Evolutionary conservation across 768 basidiomycete genomes (phyloP).

Genomic region (Amanita muscaria): DNA sequence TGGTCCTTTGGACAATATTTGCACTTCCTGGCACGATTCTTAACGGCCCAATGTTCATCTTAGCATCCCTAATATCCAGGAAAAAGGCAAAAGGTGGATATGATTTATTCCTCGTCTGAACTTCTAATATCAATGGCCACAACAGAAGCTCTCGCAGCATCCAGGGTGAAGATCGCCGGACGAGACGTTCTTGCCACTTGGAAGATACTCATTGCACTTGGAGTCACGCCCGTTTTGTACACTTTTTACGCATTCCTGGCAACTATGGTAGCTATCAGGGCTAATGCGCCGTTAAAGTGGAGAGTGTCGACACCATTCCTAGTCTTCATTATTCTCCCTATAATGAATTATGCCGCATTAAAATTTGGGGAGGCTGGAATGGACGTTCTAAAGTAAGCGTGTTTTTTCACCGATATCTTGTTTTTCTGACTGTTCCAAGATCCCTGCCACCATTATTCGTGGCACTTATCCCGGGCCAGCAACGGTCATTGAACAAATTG

Average conservation of each 20-base stretch:
- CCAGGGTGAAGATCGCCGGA: constrained; percentile 91
- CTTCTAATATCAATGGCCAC: background rate
- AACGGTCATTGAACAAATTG: constrained; percentile 66
- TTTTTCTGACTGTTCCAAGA: constrained; percentile 31
- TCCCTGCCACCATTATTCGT: constrained; percentile 86
- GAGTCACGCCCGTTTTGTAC: constrained; percentile 83
- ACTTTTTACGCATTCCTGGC: constrained; percentile 75
- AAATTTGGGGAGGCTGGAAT: constrained; percentile 98
- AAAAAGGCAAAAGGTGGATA: constrained; percentile 76
- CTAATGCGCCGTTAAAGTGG: constrained; percentile 53
- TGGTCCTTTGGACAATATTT: constrained; percentile 73
- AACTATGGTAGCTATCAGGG: constrained; percentile 60
- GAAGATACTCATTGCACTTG: constrained; percentile 93
- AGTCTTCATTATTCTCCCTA: constrained; percentile 65
- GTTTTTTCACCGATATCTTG: constrained; percentile 1
- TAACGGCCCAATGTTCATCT: constrained; percentile 88
- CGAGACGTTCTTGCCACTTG: constrained; percentile 95
- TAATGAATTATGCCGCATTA: constrained; percentile 87
- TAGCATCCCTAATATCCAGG: constrained; percentile 81
- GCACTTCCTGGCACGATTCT: constrained; percentile 87
- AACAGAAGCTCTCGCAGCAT: constrained; percentile 90
- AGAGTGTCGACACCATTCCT: constrained; percentile 70
- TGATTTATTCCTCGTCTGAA: background rate
- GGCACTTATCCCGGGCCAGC: constrained; percentile 83
- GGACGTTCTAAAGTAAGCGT: constrained; percentile 86